Base-by-base conservation (phyloP, 2,329 filamentous ascomycete genomes). In the Colletotrichum sp. region DNA sequence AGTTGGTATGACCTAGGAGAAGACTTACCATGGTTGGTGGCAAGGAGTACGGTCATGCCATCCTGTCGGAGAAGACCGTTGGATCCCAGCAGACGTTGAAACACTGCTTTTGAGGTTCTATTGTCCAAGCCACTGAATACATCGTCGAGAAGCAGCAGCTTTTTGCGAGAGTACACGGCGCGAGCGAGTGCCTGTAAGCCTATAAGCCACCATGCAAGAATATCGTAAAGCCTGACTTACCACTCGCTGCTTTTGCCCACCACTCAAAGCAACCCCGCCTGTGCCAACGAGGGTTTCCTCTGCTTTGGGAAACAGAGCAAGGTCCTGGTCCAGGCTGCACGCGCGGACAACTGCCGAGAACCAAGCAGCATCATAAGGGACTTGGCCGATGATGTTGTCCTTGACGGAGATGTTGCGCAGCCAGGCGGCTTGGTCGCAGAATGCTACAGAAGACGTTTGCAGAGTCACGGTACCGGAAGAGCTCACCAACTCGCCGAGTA, bases 111-210 rank as follows among this genome's bases (percentile, higher is more conserved):
- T 13, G 85, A 81, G 0, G 88, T 90, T 6, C 82, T 78, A 2
- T 81, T 80, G 70, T 88, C 87, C 3, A 89, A 80, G 1, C 83
- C 84, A 62, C 86, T 86, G 43, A 89, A 83, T 0, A 83, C 78
- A 66, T 89, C 87, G 69, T 90, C 87, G 1, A 89, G 77, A 5
- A 90, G 36, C 1, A 87, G 21, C 1, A 88, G 78, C 2, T 82
- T 76, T 8, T 77, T 80, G 11, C 80, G 75, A 1, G 84, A 81
- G 71, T 87, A 90, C 0, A 89, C 77, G 2, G 87, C 87, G 18
- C 88, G 81, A 5, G 88, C 87, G 2, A 89, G 77, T 4, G 85
- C 82, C 79, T 85, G 27, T 13, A 62, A 76, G 72, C 13, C 24
- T 77, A 31, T 34, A 6, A 51, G 57, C 2, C 12, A 8, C 13